phyloP scores from a whole-genome alignment of 1,139 yeast species.

The Tardiomyces blankii region DNA sequence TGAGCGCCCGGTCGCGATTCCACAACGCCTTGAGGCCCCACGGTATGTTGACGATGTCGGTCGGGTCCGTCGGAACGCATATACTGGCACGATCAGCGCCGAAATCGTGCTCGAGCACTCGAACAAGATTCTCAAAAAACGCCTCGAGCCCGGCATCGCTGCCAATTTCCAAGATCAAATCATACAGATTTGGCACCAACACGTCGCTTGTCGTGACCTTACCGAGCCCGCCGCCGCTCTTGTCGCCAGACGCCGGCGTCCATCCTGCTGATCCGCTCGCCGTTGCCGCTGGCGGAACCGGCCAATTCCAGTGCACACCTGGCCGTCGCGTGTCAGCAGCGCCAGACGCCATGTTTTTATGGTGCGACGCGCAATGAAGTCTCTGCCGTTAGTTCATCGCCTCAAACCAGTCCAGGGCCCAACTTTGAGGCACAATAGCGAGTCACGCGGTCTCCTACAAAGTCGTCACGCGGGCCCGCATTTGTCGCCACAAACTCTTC shows the following conservation, averaged over 20 bases:
- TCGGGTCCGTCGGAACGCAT: constrained; percentile 23
- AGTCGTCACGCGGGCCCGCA: too few species aligned
- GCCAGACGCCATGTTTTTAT: not conserved
- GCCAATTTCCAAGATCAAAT: constrained; percentile 20
- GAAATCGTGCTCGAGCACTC: constrained; percentile 18
- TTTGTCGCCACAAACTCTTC: too few species aligned
- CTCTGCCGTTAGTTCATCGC: too few species aligned
- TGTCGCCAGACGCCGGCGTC: not conserved
- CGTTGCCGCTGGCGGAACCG: not conserved
- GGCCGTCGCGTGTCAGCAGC: not conserved
- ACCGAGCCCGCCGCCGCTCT: not conserved
- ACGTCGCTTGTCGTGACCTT: not conserved
- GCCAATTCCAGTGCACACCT: not conserved
- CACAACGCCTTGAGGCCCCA: constrained; percentile 27
- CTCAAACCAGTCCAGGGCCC: too few species aligned
- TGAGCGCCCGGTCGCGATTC: constrained; percentile 7
- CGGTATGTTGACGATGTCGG: constrained; percentile 25
- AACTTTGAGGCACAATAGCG: too few species aligned
- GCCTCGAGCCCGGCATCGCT: constrained; percentile 24
- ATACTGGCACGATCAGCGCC: constrained; percentile 22
- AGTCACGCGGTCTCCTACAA: too few species aligned
- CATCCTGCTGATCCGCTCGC: not conserved
- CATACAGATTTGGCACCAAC: constrained; percentile 18
- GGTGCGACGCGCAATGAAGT: too few species aligned
- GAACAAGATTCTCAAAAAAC: constrained; percentile 20